phyloP scores from a whole-genome alignment of 495 filamentous ascomycete species.

The Staphylotrichum tortipilum region DNA sequence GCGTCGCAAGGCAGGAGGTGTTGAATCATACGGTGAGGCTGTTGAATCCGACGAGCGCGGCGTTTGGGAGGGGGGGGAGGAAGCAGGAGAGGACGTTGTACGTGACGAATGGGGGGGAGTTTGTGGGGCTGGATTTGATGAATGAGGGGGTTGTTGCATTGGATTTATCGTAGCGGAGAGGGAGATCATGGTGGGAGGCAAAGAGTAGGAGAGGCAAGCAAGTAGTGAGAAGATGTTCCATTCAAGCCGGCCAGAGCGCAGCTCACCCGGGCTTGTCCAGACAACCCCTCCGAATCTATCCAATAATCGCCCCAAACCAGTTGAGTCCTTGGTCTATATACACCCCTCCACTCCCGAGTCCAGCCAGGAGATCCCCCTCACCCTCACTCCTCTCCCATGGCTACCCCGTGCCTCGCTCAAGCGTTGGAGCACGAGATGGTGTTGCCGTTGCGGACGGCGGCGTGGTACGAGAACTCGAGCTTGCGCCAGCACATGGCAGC shows the following conservation, averaged over 20 bases:
- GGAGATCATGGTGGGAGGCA: too few species aligned
- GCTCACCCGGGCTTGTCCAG: too few species aligned
- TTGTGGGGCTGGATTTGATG: slow-evolving; percentile 10
- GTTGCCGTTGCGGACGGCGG: not conserved
- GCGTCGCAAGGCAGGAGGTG: slow-evolving; percentile 8
- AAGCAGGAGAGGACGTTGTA: slow-evolving; percentile 14
- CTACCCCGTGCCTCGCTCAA: too few species aligned
- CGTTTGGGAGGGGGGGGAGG: slow-evolving; percentile 10
- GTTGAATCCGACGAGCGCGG: slow-evolving; percentile 14
- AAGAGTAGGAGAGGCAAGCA: too few species aligned
- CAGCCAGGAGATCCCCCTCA: too few species aligned
- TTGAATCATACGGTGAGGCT: slow-evolving; percentile 6
- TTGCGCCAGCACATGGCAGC: not conserved
- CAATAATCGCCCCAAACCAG: too few species aligned
- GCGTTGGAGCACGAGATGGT: not conserved
- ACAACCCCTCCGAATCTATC: too few species aligned
- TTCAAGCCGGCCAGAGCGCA: too few species aligned
- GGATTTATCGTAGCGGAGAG: not conserved
- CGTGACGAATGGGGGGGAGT: slow-evolving; percentile 15
- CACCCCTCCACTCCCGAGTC: too few species aligned
- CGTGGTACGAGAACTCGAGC: not conserved
- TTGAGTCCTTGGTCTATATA: too few species aligned
- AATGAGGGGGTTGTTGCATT: slow-evolving; percentile 14
- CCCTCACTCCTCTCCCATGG: too few species aligned
- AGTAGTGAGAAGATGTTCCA: too few species aligned